phyloP scores from a whole-genome alignment of 1,284 basidiomycete species.

The Xanthoconium separans region DNA sequence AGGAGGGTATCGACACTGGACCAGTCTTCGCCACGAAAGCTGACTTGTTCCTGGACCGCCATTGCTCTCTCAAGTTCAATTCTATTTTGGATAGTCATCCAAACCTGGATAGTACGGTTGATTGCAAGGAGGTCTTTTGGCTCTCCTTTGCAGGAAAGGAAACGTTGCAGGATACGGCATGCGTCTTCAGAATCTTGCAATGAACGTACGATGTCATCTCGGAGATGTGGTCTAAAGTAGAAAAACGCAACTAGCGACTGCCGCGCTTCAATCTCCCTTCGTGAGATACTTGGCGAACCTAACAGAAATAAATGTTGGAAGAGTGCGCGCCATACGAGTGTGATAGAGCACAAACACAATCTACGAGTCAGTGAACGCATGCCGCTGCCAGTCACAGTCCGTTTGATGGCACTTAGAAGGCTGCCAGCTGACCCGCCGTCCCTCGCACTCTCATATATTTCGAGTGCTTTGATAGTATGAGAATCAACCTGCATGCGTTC shows the following conservation, averaged over 20 bases:
- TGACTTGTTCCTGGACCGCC: constrained; percentile 42
- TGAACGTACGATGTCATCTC: constrained; percentile 61
- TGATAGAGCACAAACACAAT: constrained; percentile 55
- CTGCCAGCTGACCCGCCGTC: constrained; percentile 77
- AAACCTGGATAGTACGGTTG: constrained; percentile 57
- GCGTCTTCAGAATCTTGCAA: constrained; percentile 70
- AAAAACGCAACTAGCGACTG: constrained; percentile 84
- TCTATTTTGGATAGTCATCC: constrained; percentile 50
- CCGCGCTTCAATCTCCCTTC: constrained; percentile 69
- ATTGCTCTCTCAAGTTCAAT: constrained; percentile 56
- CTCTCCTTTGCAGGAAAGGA: constrained; percentile 70
- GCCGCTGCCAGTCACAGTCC: constrained; percentile 81
- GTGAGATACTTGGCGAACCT: constrained; percentile 87
- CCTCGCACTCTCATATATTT: constrained; percentile 77
- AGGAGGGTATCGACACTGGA: constrained; percentile 54
- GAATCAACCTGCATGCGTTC: constrained; percentile 86
- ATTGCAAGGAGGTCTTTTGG: constrained; percentile 66
- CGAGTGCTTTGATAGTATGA: constrained; percentile 86
- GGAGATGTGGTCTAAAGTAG: constrained; percentile 59
- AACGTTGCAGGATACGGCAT: constrained; percentile 77
- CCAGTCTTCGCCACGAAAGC: constrained; percentile 47
- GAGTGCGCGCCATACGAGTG: constrained; percentile 1
- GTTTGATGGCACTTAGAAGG: constrained; percentile 73
- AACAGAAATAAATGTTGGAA: constrained; percentile 10
- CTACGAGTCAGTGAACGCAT: constrained; percentile 74